These are phyloP conservation scores for Termitomyces sp. DNA, from an alignment of 768 basidiomycete species.

Conservation along the genomic window DNA sequence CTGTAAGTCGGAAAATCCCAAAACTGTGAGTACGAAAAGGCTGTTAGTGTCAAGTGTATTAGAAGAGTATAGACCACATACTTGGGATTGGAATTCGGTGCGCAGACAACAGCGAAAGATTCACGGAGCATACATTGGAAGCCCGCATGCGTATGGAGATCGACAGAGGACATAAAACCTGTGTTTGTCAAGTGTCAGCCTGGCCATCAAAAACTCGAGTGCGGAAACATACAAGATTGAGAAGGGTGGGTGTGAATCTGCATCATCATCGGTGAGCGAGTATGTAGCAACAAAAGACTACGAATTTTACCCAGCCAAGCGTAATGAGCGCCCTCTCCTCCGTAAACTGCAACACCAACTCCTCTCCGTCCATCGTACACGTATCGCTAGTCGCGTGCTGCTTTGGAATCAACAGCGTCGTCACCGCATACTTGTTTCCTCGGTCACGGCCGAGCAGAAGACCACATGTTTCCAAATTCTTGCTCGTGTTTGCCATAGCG, in stretches of 20 bases:
- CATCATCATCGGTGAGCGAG: background rate
- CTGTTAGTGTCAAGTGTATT: background rate
- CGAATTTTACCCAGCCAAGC: constrained; percentile 76
- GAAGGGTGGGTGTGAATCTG: constrained; percentile 93
- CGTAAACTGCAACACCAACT: constrained; percentile 80
- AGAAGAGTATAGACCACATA: constrained; percentile 25
- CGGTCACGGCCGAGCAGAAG: constrained; percentile 73
- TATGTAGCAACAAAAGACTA: constrained; percentile 1
- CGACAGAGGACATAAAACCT: constrained; percentile 94
- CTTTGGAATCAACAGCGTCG: constrained; percentile 81
- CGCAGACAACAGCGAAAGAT: constrained; percentile 90
- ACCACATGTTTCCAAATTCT: constrained; percentile 85
- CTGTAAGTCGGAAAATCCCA: constrained; percentile 86
- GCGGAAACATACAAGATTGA: constrained; percentile 62
- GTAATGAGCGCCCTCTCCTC: constrained; percentile 78
- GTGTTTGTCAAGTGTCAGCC: background rate
- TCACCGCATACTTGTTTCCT: constrained; percentile 37
- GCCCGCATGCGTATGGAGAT: constrained; percentile 85
- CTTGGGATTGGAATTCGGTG: constrained; percentile 74
- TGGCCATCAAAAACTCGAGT: background rate
- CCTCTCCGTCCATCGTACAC: constrained; percentile 91
- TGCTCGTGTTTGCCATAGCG: constrained; percentile 70
- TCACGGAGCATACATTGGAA: constrained; percentile 90
- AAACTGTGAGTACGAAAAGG: constrained; percentile 32
- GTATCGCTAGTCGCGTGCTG: constrained; percentile 87